Base-by-base conservation (phyloP, 768 basidiomycete genomes). In the Leucosporidium creatinivorum region DNA sequence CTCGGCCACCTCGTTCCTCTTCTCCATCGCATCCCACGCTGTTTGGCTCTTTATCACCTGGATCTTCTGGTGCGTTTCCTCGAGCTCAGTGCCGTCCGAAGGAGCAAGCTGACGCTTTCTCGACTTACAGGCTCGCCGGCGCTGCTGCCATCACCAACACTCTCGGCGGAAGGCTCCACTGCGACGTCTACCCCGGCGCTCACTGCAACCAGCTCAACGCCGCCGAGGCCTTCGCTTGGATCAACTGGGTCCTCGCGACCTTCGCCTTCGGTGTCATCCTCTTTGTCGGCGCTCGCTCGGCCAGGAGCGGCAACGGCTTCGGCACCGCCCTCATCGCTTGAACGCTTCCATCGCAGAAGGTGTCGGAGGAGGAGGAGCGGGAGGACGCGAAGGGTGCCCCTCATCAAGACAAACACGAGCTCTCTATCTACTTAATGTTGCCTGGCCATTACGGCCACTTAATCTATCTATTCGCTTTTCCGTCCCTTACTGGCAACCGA, bases 221-320 rank as follows among this genome's bases (percentile, higher is more conserved):
- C 17, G 60, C 72, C 57, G 65, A 72, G 57, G 74, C 65, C 55
- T 73, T 75, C 36, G 62, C 69, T 28, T 75, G 74, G 74, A 67
- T 75, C 51, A 68, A 65, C 70, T 75, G 60, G 52, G 67, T 73
- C 69, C 67, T 73, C 59, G n/a, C 61, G 44, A 70, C 72, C 17
- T 44, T 73, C 51, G 55, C 65, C 44, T 26, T 70, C 33, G 31
- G 33, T 5, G 44, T 55, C 61, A 48, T 67, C 51, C n/a, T 68
- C 56, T 49, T 68, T 44, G 54, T 56, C 31, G 72, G 69, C 33
- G 31, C 36, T 0, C 57, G 62, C 39, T 26, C 59, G 15, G 68
- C 66, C 10, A 59, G 72, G 60, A 55, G 56, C 30, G 72, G 72
- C 7, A 68, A 70, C 65, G 72, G 72, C 25, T 70, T 73, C 49